These are phyloP conservation scores for Erodium texanum DNA, from an alignment of 441 rosid species.

Conservation along the genomic window DNA sequence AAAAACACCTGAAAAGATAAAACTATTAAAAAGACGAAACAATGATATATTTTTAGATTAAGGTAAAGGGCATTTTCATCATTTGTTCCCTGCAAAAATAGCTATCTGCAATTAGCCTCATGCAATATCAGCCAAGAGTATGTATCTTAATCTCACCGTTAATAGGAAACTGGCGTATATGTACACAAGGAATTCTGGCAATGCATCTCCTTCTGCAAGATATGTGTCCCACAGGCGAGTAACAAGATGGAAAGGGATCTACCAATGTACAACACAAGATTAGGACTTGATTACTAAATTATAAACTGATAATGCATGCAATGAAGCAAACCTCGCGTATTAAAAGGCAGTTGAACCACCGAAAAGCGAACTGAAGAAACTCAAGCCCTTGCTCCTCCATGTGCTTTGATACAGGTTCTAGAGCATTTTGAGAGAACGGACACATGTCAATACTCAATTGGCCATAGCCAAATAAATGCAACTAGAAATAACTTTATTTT, in stretches of 20 bases:
- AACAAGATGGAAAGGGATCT: constrained; percentile 86
- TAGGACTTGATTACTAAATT: background rate
- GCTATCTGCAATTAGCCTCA: no score
- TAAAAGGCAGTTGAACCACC: constrained; percentile 96
- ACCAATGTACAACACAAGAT: constrained; percentile 16
- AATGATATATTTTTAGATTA: no score
- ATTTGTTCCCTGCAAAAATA: no score
- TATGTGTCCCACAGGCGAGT: constrained; percentile 96
- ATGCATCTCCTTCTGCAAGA: constrained; percentile 96
- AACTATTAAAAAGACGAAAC: no score
- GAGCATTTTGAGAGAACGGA: constrained; percentile 17
- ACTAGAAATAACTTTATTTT: constrained; percentile 12
- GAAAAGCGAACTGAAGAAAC: constrained; percentile 94
- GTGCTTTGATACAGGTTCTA: constrained; percentile 95
- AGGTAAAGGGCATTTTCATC: no score
- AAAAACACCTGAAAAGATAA: no score
- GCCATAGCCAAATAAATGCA: background rate
- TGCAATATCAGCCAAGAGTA: constrained; percentile 3
- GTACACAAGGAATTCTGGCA: constrained; percentile 93
- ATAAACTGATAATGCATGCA: background rate
- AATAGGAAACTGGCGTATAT: constrained; percentile 89
- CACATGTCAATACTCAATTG: constrained; percentile 6
- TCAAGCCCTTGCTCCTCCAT: constrained; percentile 97
- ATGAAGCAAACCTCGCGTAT: constrained; percentile 65
- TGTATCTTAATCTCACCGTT: constrained; percentile 43